Conservation (phyloP, 306 rosid species). For the Dryas drummondii region DNA sequence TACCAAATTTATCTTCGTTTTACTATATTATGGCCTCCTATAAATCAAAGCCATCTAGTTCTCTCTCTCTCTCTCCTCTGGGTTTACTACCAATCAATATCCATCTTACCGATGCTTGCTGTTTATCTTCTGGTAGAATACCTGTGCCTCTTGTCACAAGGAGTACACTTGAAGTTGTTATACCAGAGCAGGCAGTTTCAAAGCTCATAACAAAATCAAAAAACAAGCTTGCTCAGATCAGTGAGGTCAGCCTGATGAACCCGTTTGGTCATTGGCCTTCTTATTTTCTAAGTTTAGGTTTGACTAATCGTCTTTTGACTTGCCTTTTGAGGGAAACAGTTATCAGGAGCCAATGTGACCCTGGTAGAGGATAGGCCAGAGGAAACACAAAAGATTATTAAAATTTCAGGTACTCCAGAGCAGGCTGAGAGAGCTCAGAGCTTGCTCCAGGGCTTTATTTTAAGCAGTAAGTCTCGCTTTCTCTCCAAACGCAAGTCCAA, state of each 20-base stretch:
- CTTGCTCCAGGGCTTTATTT: conserved; percentile 94
- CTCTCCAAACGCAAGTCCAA: background rate
- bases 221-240: conserved; percentile 92
- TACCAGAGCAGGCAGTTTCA: conserved; percentile 88
- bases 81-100: background rate
- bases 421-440: conserved; percentile 98
- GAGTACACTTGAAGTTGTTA: conserved; percentile 90
- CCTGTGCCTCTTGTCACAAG: conserved; percentile 88
- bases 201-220: conserved; percentile 85
- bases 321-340: conserved; percentile 45
- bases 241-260: conserved; percentile 66
- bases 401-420: conserved; percentile 91
- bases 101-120: conserved; percentile 1
- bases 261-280: conserved; percentile 16
- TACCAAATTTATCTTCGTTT: conserved; percentile 29
- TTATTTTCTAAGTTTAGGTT: conserved; percentile 8
- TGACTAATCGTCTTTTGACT: conserved; percentile 17
- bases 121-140: conserved; percentile 42
- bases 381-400: conserved; percentile 68
- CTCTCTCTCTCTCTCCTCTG: background rate
- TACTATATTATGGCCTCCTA: conserved; percentile 6
- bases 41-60: background rate
- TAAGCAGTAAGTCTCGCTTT: conserved; percentile 71
- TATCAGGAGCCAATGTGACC: conserved; percentile 91
- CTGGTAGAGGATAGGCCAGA: conserved; percentile 88